Evolutionary conservation across 2,329 filamentous ascomycete genomes (phyloP), one percentile per base, ranked within the genome.

Genomic region (Thyridium curvatum): DNA sequence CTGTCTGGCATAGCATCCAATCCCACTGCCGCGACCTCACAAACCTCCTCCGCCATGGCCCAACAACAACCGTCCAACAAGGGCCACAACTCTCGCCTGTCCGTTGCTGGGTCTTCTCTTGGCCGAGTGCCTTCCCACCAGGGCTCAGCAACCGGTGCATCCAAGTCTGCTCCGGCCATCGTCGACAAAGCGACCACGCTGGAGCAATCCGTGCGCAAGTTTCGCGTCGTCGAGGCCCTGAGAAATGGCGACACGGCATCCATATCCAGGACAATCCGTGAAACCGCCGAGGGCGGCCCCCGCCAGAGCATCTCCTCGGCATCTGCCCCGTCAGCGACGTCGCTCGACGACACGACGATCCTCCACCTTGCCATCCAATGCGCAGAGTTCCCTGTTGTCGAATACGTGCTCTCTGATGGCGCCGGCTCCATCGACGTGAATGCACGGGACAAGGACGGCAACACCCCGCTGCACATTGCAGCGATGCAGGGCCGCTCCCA

Each of bases 291-390:
- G 38, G 61, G 62, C 43, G 65, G 67, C 35, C 61, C 71, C 36
- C 65, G 78, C 61, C 65, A 63, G 49, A 84, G 72, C 70, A 71
- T 71, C 42, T 75, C 75, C 51, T 73, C 76, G 46, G 49, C 74
- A 49, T 26, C 21, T 26, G 21, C 21, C 10, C 21, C 6, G 21
- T 26, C 21, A 6, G 61, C 67, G 42, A 58, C 66, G 45, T 51
- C 60, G 44, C 59, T 89, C 18, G 84, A 90, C 42, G 90, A 94
- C 40, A 96, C 90, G 1, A 93, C 87, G 2, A 84, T 97, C 32
- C 72, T 98, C 30, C 91, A 98, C 60, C 72, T 98, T 31, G 90
- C 93, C 18, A 88, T 97, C 33, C 93, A 98, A 63, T 97, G 91
- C 62, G 91, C 93, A 36, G 93, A 97, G 59, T 76, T 84, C 35